Base-by-base conservation (phyloP, 306 rosid genomes). In the Pyrus pyrifolia region DNA sequence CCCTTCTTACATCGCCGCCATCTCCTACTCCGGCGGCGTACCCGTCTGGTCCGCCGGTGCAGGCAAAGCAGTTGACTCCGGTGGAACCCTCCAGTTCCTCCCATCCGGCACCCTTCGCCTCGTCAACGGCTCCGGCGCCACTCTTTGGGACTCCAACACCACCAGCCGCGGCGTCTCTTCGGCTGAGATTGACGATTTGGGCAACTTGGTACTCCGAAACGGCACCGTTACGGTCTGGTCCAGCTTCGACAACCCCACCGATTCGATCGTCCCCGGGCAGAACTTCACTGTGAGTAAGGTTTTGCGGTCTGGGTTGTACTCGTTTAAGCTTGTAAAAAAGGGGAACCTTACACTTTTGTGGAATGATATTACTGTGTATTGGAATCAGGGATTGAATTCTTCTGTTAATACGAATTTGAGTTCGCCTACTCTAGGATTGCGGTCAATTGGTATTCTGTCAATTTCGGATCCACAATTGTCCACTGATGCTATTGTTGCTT, bases 31-130 rank as follows among this genome's bases (percentile, higher is more conserved):
- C 64, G 94, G 90, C 59, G 88, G 85, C 19, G 18, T 67, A 25
- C 92, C 92, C 30, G 55, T 87, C 62, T 93, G 97, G 97, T 85
- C 96, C 11, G 89, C 89, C 23, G 88, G 83, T 5, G 19, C 76
- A 14, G 80, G 76, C 17, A 4, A 61, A 21, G 1, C 84, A 19
- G 93, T 93, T 1, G 96, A 93, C 80, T 78, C 91, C 62, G 79
- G 46, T 0, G 91, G 87, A 2, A 68, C 89, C 52, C 72, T 93
- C 70, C 88, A 66, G 6, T 90, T 93, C 79, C 84, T 75, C 49
- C 17, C 80, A 33, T 64, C 82, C 18, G 94, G 97, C 21, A 14
- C 55, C 63, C 97, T 93, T 49, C 88, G 78, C 31, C 91, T 90
- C 35, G 69, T 86, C 45, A 84, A 84, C 46, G 91, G 96, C 76